Base-by-base conservation (phyloP, 176 grass and related monocot genomes). In the Tillandsia fasciculata region DNA sequence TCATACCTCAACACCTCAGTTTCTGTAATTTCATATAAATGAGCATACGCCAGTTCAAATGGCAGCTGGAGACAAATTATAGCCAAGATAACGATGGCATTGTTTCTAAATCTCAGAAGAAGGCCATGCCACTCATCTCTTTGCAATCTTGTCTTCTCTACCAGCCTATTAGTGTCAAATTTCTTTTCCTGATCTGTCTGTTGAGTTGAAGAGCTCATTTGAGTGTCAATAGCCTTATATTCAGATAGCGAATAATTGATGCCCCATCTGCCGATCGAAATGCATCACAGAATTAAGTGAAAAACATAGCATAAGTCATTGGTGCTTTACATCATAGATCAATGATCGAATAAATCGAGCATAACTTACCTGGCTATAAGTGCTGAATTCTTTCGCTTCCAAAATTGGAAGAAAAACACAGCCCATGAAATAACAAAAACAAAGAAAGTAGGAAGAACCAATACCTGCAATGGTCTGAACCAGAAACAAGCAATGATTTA, bases 361-460 rank as follows among this genome's bases (percentile, higher is more conserved):
- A 26, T 53, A 14, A 66, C 28, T 12, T 78, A 93, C 94, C 94
- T 90, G 69, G 87, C 84, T 78, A 93, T 75, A 78, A 99, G 77
- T 66, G 87, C 84, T 71, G 94, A 83, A 88, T 99, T 99, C 66
- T 99, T 93, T 51, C 94, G 80, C 77, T 99, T 99, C 94, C 94
- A 99, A 71, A 99, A 99, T 82, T 99, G 94, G 66, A 99, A 82
- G 76, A 99, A 90, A 71, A 99, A 79, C 52, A 93, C 89, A 15
- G 94, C 94, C 94, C 94, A 93, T 65, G 86, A 90, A 75, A 93
- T 84, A 53, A 99, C 59, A 51, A 99, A 93, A 69, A 99, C 79
- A 79, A 99, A 99, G 83, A 93, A 99, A 74, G 74, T 64, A 78
- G 94, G 94, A 86, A 93, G 94, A 74, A 90, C 89, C 53, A 99